Conservation (phyloP, 2,329 filamentous ascomycete species). For the Neopestalotiopsis rosae region DNA sequence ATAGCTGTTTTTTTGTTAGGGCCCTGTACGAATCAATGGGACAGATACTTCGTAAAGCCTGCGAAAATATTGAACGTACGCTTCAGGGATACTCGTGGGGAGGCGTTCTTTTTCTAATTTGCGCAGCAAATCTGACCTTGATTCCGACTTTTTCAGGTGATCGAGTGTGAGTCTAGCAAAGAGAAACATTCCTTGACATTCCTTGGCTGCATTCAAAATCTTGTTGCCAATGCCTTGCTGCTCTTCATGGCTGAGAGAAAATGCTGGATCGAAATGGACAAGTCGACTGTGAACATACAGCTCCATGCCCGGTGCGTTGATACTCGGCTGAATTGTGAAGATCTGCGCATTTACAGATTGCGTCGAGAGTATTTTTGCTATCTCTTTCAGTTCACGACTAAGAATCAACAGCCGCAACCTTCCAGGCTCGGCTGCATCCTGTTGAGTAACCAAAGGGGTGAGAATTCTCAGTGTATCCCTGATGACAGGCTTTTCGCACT, state of each 20-base stretch:
- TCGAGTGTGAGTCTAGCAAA: slow-evolving; percentile 37
- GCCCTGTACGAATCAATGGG: neutral
- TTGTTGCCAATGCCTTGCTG: too few species aligned
- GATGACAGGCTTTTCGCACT: slow-evolving; percentile 39
- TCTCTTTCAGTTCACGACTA: too few species aligned
- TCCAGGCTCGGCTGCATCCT: too few species aligned
- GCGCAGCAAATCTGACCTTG: slow-evolving; percentile 21
- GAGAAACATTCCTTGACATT: slow-evolving; percentile 40
- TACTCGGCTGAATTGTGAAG: too few species aligned
- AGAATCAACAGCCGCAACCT: too few species aligned
- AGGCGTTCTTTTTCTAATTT: slow-evolving; percentile 27
- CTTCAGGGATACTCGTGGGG: slow-evolving; percentile 22
- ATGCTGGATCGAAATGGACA: too few species aligned
- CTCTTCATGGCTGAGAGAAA: too few species aligned
- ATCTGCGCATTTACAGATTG: too few species aligned
- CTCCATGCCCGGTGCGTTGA: too few species aligned
- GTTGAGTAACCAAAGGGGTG: slow-evolving; percentile 24
- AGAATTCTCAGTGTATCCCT: slow-evolving; percentile 24
- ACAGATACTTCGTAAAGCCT: neutral
- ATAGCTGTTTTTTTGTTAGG: slow-evolving; percentile 31
- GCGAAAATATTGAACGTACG: slow-evolving; percentile 18
- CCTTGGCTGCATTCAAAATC: too few species aligned
- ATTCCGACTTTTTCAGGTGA: slow-evolving; percentile 30
- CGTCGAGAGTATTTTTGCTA: too few species aligned
- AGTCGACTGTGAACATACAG: too few species aligned